phyloP scores from a whole-genome alignment of 495 filamentous ascomycete species.

The Coniosporium apollinis region DNA sequence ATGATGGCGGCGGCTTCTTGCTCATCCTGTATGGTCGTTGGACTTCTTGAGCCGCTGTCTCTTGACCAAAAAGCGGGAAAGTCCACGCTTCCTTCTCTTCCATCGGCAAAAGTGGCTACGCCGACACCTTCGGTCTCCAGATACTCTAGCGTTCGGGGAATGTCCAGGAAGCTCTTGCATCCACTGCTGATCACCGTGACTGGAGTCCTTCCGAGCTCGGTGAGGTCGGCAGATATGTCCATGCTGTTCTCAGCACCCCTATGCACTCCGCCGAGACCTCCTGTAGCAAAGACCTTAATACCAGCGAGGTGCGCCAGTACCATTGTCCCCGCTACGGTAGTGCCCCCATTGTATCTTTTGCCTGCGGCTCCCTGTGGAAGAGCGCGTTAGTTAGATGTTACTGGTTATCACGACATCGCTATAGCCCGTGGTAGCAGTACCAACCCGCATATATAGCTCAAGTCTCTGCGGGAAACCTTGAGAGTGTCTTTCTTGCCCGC shows the following conservation, averaged over 20 bases:
- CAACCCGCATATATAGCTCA: constrained; percentile 64
- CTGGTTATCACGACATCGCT: no score
- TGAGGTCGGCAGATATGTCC: constrained; percentile 91
- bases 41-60: constrained; percentile 68
- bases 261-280: constrained; percentile 78
- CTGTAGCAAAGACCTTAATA: constrained; percentile 86
- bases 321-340: constrained; percentile 88
- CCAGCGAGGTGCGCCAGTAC: constrained; percentile 72
- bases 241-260: constrained; percentile 68
- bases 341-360: constrained; percentile 63
- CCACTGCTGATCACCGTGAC: constrained; percentile 80
- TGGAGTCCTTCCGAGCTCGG: constrained; percentile 80
- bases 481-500: constrained; percentile 43
- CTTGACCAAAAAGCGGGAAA: constrained; percentile 83
- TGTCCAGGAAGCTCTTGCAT: constrained; percentile 90
- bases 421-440: no score
- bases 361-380: constrained; percentile 44
- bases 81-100: constrained; percentile 43
- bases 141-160: constrained; percentile 79
- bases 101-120: constrained; percentile 79
- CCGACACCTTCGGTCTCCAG: constrained; percentile 84
- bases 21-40: constrained; percentile 53
- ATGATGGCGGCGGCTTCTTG: constrained; percentile 74
- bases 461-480: constrained; percentile 76
- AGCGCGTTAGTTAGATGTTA: constrained; percentile 1